Evolutionary conservation across 1,139 yeast species (phyloP).

Genomic region (Nadsonia commutata): DNA sequence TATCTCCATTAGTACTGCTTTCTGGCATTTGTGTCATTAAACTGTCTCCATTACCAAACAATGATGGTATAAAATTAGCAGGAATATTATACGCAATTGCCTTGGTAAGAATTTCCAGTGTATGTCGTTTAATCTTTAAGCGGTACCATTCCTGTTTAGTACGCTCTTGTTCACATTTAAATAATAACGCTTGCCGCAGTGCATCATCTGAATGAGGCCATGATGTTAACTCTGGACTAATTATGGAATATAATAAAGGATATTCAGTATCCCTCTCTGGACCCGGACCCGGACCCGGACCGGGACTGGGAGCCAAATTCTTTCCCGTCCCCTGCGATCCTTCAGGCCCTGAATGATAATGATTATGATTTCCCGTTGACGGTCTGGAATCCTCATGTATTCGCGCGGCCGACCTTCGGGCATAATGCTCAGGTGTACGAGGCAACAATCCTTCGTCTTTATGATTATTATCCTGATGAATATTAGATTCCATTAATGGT

Average conservation of each 20-base stretch:
- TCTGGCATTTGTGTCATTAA: no score
- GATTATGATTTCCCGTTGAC: no score
- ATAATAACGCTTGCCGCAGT: conserved; percentile 43
- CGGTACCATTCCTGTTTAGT: conserved; percentile 72
- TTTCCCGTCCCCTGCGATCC: no score
- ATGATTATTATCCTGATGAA: no score
- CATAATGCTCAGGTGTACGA: no score
- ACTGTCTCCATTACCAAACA: conserved; percentile 35
- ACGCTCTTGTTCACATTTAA: conserved; percentile 63
- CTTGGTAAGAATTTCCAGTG: conserved; percentile 44
- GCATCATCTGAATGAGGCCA: conserved; percentile 56
- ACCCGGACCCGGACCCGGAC: conserved; percentile 7
- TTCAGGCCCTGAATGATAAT: no score
- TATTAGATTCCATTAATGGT: no score
- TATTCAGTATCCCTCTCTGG: conserved; percentile 6
- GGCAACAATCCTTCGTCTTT: no score
- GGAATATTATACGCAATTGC: conserved; percentile 60
- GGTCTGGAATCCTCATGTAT: no score
- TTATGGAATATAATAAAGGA: conserved; percentile 20
- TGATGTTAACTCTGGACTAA: conserved; percentile 38
- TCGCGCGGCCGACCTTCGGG: no score
- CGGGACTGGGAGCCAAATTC: no score
- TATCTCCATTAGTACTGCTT: no score
- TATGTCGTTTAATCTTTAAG: conserved; percentile 46
- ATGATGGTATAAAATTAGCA: conserved; percentile 44